Conservation (phyloP, 2,329 filamentous ascomycete genomes). For the Ophiostoma himal-ulmi region DNA sequence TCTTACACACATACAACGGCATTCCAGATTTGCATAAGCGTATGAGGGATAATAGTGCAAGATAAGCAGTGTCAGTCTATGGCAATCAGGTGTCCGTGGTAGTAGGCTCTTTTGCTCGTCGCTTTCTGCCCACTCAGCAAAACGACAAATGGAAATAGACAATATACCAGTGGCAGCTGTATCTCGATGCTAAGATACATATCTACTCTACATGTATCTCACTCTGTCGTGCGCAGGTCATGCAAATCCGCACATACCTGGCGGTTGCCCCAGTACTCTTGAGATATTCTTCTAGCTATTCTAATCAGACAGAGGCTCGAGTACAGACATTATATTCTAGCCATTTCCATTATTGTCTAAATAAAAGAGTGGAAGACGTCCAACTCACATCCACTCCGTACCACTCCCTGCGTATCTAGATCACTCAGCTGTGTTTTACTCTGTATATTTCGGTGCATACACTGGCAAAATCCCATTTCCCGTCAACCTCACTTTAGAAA, state of each 20-base stretch:
- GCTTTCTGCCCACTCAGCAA: not conserved
- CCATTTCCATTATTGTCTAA: no score
- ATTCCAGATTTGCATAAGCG: not conserved
- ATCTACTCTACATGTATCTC: not conserved
- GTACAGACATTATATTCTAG: no score
- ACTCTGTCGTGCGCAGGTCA: not conserved
- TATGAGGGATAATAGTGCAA: not conserved
- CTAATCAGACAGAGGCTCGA: no score
- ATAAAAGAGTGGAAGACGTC: no score
- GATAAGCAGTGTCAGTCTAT: not conserved
- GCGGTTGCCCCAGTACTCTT: not conserved
- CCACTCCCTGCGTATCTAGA: not conserved
- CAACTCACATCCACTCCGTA: not conserved
- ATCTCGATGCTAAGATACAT: not conserved
- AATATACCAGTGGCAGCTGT: not conserved
- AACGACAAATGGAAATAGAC: not conserved
- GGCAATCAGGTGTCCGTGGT: not conserved
- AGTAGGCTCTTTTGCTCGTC: not conserved
- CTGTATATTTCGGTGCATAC: not conserved
- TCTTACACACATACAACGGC: not conserved
- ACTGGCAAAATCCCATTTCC: not conserved
- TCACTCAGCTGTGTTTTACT: conserved; percentile 1
- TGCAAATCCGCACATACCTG: not conserved
- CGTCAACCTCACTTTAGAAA: not conserved
- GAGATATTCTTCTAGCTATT: no score